Evolutionary conservation across 257 asterid species (phyloP), one percentile per base, ranked within the genome.

Genomic region (Capsicum baccatum): DNA sequence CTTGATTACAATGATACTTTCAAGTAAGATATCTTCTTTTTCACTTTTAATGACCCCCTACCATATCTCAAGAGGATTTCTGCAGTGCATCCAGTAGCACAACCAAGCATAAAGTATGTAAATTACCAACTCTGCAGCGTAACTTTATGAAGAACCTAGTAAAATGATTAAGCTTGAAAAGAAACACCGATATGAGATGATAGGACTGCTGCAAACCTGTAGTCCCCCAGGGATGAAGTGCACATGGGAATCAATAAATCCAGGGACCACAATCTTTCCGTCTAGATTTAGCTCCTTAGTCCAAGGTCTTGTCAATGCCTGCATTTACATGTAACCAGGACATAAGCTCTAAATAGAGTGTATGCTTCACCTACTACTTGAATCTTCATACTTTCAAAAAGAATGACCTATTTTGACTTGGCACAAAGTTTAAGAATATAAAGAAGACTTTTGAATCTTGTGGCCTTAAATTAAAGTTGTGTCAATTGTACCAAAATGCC

Each of bases 211-310:
- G 69, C 80, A 56, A 85, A 96, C 99, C 98, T 93, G 98, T 73
- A 96, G 88, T 87, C 99, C 98, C 83, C 98, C 99, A 76, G 44
- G 90, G 69, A 96, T 83, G 54, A 94, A 88, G 93, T 96, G 99
- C 84, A 96, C 96, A 79, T 96, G 99, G 66, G 99, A 96, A 91
- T 96, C 99, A 55, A 96, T 93, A 91, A 96, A 91, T 87, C 99
- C 99, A 84, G 99, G 98, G 89, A 96, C 93, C 83, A 92, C 94
- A 83, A 92, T 79, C 86, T 92, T 94, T 80, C 94, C 91, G 9
- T 90, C 87, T 55, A 94, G 85, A 89, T 96, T 89, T 86, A 94
- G 83, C 68, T 82, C 86, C 67, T 83, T 80, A 57, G 97, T 92
- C 85, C 74, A 81, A 21, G 83, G 54, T 83, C 95, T 92, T 47